phyloP scores from a whole-genome alignment of 83 land plant species.

The Diphasiastrum complanatum region DNA sequence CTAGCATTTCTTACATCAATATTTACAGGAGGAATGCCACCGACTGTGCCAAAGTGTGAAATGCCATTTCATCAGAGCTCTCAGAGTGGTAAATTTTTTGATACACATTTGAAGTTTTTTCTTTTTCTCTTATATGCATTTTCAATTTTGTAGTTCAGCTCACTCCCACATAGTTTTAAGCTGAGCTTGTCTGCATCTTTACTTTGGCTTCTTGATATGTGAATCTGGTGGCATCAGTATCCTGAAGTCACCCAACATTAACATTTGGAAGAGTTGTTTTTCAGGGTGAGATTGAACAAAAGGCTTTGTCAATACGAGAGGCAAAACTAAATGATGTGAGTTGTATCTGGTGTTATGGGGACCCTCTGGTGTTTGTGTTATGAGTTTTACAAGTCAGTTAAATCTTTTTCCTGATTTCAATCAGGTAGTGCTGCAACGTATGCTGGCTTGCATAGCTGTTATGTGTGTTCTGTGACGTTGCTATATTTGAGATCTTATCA shows the following conservation, averaged over 20 bases:
- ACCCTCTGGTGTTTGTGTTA: not conserved
- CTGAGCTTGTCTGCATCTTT: not conserved
- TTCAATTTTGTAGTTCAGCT: too few relatives aligned
- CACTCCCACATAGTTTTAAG: not conserved
- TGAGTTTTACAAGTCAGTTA: not conserved
- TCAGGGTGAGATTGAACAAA: conserved; percentile 87
- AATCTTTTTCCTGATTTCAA: not conserved
- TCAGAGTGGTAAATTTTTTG: conserved; percentile 68
- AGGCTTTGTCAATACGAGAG: conserved; percentile 64
- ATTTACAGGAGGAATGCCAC: conserved; percentile 92
- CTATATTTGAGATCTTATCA: too few relatives aligned
- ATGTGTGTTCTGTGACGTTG: too few relatives aligned
- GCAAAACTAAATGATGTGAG: conserved; percentile 93
- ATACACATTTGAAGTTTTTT: too few relatives aligned
- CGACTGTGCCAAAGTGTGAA: conserved; percentile 86
- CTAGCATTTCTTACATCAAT: too few relatives aligned
- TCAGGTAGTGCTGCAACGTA: too few relatives aligned
- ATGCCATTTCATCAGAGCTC: conserved; percentile 65
- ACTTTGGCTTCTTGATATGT: not conserved
- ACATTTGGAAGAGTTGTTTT: not conserved
- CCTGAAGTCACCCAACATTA: too few relatives aligned
- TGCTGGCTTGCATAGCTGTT: not conserved
- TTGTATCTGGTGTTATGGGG: too few relatives aligned
- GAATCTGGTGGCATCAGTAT: not conserved
- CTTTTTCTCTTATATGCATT: too few relatives aligned